phyloP scores from a whole-genome alignment of 2,329 filamentous ascomycete genomes.

The Fusarium mangiferae region DNA sequence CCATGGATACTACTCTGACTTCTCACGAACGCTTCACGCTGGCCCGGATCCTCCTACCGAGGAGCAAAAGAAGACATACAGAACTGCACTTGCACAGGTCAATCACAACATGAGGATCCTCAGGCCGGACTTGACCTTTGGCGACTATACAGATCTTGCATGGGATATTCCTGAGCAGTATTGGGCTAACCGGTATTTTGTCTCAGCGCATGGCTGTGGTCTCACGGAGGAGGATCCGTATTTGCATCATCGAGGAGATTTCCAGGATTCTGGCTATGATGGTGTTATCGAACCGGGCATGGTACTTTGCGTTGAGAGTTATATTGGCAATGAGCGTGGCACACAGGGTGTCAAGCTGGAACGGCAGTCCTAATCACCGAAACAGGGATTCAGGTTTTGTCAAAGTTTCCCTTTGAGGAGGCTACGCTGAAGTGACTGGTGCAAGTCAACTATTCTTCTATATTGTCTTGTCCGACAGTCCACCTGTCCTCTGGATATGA shows the following conservation, averaged over 20 bases:
- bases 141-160: not conserved
- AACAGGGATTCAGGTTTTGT: not conserved
- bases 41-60: constrained; percentile 2
- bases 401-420: not conserved
- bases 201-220: constrained; percentile 5
- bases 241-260: not conserved
- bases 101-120: constrained; percentile 8
- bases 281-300: constrained; percentile 1
- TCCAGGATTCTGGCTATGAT: constrained; percentile 6
- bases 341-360: constrained; percentile 12
- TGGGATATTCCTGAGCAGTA: constrained; percentile 1
- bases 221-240: constrained; percentile 8
- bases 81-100: not conserved
- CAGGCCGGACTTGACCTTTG: constrained; percentile 9
- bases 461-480: not conserved
- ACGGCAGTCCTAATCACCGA: constrained; percentile 12
- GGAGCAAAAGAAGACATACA: not conserved
- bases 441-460: not conserved
- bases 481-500: not conserved
- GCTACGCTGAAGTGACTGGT: not conserved
- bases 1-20: constrained; percentile 11
- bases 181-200: constrained; percentile 2
- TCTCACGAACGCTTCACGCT: not conserved
- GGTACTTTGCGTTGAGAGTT: constrained; percentile 7
- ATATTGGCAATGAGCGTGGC: not conserved